Base-by-base conservation (phyloP, 2,329 filamentous ascomycete species). In the Colletotrichum sp. region DNA sequence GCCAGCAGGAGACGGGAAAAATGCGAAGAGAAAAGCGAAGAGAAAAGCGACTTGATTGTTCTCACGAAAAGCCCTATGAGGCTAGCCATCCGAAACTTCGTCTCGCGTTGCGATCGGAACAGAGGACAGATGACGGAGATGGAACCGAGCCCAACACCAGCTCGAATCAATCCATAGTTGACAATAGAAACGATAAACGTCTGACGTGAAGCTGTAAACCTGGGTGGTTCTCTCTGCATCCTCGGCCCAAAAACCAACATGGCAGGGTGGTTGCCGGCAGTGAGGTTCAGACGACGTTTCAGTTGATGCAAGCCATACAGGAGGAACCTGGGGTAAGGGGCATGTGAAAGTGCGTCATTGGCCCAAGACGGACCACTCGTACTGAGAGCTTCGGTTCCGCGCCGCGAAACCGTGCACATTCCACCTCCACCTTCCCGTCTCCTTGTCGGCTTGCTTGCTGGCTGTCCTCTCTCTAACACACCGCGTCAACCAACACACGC, bases 321-420 rank as follows among this genome's bases (percentile, higher is more conserved):
- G 64, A 69, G 26, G 44, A 49, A 30, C 73, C 63, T 39, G 55
- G 62, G 32, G 44, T 44, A 26, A 26, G n/a, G 57, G 62, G 63
- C 73, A 76, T 76, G 73, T 76, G 73, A 76, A 76, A 76, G 64
- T 76, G 70, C 70, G 73, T 76, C 73, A 76, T 73, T 76, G 70
- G 73, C 64, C 57, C 55, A 63, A 21, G 28, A 60, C 30, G 26
- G 32, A 60, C 30, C 62, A 65, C 64, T 28, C 64, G 44, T 36
- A 12, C 26, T 36, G 55, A 65, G 63, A 72, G 73, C 70, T 64
- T 63, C 68, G 64, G 69, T 69, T 72, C 57, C 12, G 44, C 49
- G 39, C 69, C 32, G 49, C 44, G 70, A 76, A 64, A 68, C 73
- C 70, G 73, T 76, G 73, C 73, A 73, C 73, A 73, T 57, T 76